Evolutionary conservation across 2,329 filamentous ascomycete species (phyloP), one percentile per base, ranked within the genome.

Genomic region (Pseudopithomyces chartarum): DNA sequence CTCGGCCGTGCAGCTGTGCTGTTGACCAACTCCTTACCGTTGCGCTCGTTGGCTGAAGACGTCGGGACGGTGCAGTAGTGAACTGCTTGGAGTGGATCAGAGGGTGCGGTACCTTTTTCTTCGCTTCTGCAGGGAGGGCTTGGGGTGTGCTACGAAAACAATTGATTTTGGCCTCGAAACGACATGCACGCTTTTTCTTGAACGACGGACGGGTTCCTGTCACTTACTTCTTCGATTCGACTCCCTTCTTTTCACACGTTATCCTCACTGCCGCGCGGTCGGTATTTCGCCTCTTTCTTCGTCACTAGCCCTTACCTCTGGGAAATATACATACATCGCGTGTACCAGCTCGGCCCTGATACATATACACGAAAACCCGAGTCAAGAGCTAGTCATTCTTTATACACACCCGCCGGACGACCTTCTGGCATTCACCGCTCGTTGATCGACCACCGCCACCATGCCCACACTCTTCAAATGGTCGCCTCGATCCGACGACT

Each of bases 191-290:
- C 56, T 58, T 60, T 58, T 61, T 66, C 53, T 55, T 72, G 66
- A 73, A 52, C 53, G 65, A 58, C 62, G 64, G 63, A 56, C 67
- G 57, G 61, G 64, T 62, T 73, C 71, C 72, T 74, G 71, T 75
- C 65, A 70, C 69, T 55, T 55, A 61, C 60, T 53, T 56, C 54
- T 61, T 59, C 43, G 42, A 45, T 55, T 54, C 53, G 51, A 57
- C 51, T 55, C 45, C 55, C 53, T 38, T 32, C 56, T 19, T 51
- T 62, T 58, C 48, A 53, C 54, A 48, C 40, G 50, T 56, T 29
- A 29, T 8, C 8, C 26, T 29, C 58, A 57, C 57, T 58, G 55
- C 65, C 69, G 70, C 69, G 63, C 64, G 63, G 61, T 45, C 63
- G 59, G 63, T 52, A 56, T 49, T 59, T 61, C 47, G 49, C 57